phyloP scores from a whole-genome alignment of 306 rosid genomes.

The Fragaria ananassa region DNA sequence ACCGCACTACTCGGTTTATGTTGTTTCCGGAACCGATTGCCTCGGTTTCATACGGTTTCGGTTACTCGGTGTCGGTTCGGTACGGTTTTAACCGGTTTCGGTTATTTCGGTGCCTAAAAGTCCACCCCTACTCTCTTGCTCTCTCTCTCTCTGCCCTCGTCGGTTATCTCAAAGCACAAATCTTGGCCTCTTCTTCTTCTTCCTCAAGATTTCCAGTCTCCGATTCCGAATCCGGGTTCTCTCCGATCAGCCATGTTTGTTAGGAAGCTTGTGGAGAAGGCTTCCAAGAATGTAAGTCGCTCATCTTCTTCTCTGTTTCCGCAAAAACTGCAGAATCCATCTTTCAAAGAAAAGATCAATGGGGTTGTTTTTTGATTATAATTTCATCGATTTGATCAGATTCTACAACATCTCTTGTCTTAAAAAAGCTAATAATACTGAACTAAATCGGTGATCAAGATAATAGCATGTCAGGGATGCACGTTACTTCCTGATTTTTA shows the following conservation, averaged over 20 bases:
- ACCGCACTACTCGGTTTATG: no score
- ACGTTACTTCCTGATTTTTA: conserved; percentile 6
- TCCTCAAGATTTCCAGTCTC: neutral
- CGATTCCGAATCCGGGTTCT: neutral
- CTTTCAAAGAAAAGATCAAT: neutral
- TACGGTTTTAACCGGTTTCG: no score
- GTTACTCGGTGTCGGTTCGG: no score
- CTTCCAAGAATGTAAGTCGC: conserved; percentile 66
- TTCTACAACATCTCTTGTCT: neutral
- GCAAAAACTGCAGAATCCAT: neutral
- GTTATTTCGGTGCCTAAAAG: no score
- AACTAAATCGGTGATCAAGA: neutral
- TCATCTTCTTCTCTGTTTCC: neutral
- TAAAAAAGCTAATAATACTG: neutral
- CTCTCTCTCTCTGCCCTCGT: neutral
- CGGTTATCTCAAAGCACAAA: conserved; percentile 57
- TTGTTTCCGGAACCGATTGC: no score
- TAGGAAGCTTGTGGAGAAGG: conserved; percentile 79
- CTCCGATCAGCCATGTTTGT: conserved; percentile 50
- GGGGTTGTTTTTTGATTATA: neutral
- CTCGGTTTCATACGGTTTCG: no score
- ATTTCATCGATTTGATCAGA: neutral
- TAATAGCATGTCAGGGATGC: conserved; percentile 11
- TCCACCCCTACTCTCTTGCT: no score
- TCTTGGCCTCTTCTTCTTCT: neutral